Percentiles rank a stretch among this genome's conserved stretches.
Conservation (phyloP, 148 eudicot species). For the Tetragonia tetragonoides region DNA sequence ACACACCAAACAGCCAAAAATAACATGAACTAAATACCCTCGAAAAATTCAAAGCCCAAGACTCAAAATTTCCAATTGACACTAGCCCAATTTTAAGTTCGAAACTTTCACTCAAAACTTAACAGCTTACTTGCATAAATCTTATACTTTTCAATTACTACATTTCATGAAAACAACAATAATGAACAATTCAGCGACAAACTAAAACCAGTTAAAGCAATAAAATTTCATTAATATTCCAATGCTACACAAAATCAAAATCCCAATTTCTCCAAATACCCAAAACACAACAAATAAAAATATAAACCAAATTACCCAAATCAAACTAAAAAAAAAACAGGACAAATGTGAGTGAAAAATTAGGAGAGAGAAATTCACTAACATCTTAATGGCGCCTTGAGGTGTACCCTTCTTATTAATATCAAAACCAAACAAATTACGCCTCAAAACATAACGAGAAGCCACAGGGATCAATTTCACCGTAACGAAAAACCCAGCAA, state of each 20-base stretch:
- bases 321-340: not conserved
- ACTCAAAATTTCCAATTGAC: not conserved
- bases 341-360: not conserved
- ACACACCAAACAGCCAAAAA: no score
- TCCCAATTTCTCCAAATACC: not conserved
- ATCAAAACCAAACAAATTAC: constrained; percentile 86
- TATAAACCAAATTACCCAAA: not conserved
- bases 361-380: constrained; percentile 19
- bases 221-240: not conserved
- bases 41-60: not conserved
- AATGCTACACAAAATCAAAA: not conserved
- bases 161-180: no score
- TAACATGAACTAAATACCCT: not conserved
- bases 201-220: not conserved
- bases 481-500: constrained; percentile 55
- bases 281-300: not conserved
- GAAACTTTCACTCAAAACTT: no score
- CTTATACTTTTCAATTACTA: no score
- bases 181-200: no score
- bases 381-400: constrained; percentile 76
- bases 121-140: no score
- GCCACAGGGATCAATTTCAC: constrained; percentile 74
- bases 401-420: constrained; percentile 91
- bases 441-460: constrained; percentile 68
- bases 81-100: no score